These are phyloP conservation scores for Termitomyces sp. DNA, from an alignment of 768 basidiomycete species.

Conservation along the genomic window DNA sequence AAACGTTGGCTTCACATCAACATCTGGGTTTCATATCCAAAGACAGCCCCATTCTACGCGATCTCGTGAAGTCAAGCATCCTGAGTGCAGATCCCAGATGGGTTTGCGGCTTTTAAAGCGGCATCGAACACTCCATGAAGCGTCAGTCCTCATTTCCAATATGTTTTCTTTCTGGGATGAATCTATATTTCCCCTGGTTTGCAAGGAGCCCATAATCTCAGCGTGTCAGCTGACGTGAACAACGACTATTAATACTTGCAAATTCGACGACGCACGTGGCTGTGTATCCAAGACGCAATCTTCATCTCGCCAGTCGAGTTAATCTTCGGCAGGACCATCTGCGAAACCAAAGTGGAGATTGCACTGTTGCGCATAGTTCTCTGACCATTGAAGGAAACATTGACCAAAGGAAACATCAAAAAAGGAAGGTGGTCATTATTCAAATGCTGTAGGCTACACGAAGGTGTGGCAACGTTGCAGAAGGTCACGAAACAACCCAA, in stretches of 20 bases:
- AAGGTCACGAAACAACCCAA: no score
- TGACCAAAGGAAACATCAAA: neutral
- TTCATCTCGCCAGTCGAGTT: neutral
- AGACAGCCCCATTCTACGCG: neutral
- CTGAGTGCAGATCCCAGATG: neutral
- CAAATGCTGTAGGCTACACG: no score
- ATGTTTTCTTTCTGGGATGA: neutral
- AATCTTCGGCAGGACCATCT: neutral
- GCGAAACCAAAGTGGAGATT: neutral
- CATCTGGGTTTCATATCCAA: neutral
- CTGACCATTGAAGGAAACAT: neutral
- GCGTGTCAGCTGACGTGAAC: neutral
- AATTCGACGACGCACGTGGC: neutral
- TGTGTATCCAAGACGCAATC: neutral
- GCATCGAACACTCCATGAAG: neutral
- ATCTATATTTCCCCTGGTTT: no score
- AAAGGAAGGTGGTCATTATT: neutral
- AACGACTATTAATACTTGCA: no score
- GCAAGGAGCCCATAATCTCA: neutral
- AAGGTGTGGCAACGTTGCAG: no score
- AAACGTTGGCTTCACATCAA: no score
- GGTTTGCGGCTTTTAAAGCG: neutral
- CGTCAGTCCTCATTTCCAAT: neutral
- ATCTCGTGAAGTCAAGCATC: neutral
- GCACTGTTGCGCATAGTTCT: neutral